These are phyloP conservation scores for Biscogniauxia mediterranea DNA, from an alignment of 2,329 filamentous ascomycete species.

Conservation along the genomic window DNA sequence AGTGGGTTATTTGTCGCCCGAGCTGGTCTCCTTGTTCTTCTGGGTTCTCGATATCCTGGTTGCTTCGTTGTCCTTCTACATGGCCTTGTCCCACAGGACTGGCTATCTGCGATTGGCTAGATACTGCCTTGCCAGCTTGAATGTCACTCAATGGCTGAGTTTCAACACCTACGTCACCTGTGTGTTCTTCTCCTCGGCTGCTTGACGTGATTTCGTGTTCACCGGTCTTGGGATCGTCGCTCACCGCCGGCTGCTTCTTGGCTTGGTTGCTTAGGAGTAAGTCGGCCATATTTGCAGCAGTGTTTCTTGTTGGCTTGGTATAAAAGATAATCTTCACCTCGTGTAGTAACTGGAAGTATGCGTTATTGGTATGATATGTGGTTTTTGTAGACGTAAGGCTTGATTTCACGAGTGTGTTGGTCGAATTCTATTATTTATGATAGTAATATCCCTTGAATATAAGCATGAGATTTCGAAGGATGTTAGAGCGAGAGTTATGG, in stretches of 20 bases:
- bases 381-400: background rate
- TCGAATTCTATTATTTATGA: background rate
- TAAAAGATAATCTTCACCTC: background rate
- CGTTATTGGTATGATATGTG: background rate
- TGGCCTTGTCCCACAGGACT: background rate
- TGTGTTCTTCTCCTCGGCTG: background rate
- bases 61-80: background rate
- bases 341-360: background rate
- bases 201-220: background rate
- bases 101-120: no score
- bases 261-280: background rate
- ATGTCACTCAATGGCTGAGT: no score
- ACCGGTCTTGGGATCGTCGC: background rate
- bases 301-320: background rate
- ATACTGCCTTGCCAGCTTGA: no score
- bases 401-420: background rate
- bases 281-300: background rate
- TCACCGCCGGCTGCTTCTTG: background rate
- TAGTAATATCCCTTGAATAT: background rate
- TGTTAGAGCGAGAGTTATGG: background rate
- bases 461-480: background rate
- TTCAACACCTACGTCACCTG: no score
- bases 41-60: background rate
- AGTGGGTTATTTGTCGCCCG: background rate
- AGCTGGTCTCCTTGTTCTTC: background rate